phyloP scores from a whole-genome alignment of 2,329 filamentous ascomycete species.

The Biscogniauxia mediterranea region DNA sequence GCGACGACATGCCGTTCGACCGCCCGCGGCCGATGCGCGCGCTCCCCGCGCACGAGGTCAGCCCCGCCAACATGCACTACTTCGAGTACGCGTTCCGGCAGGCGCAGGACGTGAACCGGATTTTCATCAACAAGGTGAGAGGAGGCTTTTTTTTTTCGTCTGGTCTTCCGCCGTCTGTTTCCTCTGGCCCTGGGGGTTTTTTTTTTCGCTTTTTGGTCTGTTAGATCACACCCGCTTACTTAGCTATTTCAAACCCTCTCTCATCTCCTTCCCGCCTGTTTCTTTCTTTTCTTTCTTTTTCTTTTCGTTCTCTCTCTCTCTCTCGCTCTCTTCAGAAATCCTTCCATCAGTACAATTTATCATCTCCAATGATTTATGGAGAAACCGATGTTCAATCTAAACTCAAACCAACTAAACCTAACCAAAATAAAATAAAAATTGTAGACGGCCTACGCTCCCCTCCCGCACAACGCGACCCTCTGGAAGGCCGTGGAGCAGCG shows the following conservation, averaged over 20 bases:
- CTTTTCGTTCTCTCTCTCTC: too few relatives aligned
- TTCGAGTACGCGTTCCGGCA: conserved; percentile 37
- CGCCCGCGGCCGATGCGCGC: conserved; percentile 32
- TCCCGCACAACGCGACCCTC: conserved; percentile 33
- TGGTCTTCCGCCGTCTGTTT: background rate
- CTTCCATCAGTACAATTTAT: too few relatives aligned
- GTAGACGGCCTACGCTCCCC: conserved; percentile 35
- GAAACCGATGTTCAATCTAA: too few relatives aligned
- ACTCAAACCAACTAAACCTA: too few relatives aligned
- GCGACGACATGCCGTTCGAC: conserved; percentile 37
- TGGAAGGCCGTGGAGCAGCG: conserved; percentile 34
- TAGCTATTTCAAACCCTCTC: too few relatives aligned
- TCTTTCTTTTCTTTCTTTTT: too few relatives aligned
- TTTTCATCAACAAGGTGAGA: conserved; percentile 36
- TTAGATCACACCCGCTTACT: too few relatives aligned
- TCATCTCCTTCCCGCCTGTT: too few relatives aligned
- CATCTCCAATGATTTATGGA: too few relatives aligned
- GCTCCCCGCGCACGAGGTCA: conserved; percentile 29
- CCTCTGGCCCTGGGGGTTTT: too few relatives aligned
- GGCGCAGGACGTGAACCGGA: conserved; percentile 36
- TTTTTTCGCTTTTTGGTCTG: too few relatives aligned
- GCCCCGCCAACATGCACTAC: conserved; percentile 32
- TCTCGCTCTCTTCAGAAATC: too few relatives aligned
- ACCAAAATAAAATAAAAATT: background rate
- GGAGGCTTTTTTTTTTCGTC: conserved; percentile 1